Percentiles rank a stretch among this genome's conserved stretches.
Evolutionary conservation across 2,329 filamentous ascomycete species (phyloP).

Genomic region (Gremmenia infestans): DNA sequence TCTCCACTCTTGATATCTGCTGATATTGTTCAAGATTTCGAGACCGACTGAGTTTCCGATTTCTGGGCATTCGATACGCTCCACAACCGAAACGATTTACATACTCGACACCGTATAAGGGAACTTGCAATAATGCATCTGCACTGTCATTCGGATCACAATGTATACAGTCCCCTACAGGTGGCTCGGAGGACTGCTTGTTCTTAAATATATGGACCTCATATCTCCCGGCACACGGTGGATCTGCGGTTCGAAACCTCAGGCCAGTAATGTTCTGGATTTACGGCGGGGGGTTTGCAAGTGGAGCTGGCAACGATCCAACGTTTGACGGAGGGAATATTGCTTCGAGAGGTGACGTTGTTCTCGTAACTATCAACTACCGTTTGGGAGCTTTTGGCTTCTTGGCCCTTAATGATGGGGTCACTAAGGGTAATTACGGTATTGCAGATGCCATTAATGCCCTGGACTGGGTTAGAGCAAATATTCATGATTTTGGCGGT

Average conservation of each 20-base stretch:
- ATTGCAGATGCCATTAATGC: constrained; percentile 36
- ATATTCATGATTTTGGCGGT: constrained; percentile 34
- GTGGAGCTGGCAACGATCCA: constrained; percentile 17
- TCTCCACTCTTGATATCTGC: background rate
- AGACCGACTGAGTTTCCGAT: constrained; percentile 44
- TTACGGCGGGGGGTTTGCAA: constrained; percentile 31
- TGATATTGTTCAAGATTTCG: constrained; percentile 27
- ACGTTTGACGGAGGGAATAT: constrained; percentile 22
- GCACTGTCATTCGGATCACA: constrained; percentile 40
- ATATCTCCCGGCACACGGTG: constrained; percentile 23
- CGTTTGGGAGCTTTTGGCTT: constrained; percentile 41
- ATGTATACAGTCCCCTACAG: constrained; percentile 38
- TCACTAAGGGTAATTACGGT: constrained; percentile 41
- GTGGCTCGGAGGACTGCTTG: constrained; percentile 48
- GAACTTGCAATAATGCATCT: constrained; percentile 37
- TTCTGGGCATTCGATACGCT: constrained; percentile 24
- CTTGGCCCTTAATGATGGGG: constrained; percentile 41
- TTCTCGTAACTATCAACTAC: constrained; percentile 36
- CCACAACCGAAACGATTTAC: constrained; percentile 20
- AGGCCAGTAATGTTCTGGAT: constrained; percentile 33
- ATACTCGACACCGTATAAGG: constrained; percentile 42
- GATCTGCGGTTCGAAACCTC: constrained; percentile 6
- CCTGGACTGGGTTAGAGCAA: constrained; percentile 31
- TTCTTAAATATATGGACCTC: constrained; percentile 52
- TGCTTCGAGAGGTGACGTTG: constrained; percentile 21